phyloP scores from a whole-genome alignment of 106 monocot genomes.

The Dactylorhiza incarnata region DNA sequence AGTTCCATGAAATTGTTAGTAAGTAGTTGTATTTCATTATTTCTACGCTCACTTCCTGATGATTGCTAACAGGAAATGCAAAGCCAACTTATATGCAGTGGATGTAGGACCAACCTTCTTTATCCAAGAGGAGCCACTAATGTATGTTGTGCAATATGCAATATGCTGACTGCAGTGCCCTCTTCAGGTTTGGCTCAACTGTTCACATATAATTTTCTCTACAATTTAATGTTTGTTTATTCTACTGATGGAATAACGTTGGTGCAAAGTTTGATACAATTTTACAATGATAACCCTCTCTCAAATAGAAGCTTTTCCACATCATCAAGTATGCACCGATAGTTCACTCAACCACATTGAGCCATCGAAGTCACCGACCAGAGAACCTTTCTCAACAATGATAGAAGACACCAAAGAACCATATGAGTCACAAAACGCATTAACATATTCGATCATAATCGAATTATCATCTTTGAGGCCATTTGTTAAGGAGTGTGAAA shows the following conservation, averaged over 20 bases:
- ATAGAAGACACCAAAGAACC: too few relatives aligned
- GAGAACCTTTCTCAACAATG: too few relatives aligned
- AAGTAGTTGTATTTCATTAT: neutral
- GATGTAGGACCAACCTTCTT: conserved; percentile 57
- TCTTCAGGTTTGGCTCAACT: conserved; percentile 29
- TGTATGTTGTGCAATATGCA: conserved; percentile 69
- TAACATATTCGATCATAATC: too few relatives aligned
- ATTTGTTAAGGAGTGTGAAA: too few relatives aligned
- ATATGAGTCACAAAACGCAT: too few relatives aligned
- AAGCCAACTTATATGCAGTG: conserved; percentile 60
- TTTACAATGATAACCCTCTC: neutral
- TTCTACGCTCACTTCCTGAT: neutral
- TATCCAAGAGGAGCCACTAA: conserved; percentile 55
- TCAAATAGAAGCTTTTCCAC: too few relatives aligned
- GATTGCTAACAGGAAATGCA: conserved; percentile 32
- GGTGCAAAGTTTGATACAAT: neutral
- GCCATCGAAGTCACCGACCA: too few relatives aligned
- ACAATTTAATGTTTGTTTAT: neutral
- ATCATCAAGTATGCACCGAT: too few relatives aligned
- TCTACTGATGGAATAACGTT: neutral
- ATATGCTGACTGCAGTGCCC: conserved; percentile 33
- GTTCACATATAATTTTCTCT: neutral
- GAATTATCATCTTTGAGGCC: too few relatives aligned
- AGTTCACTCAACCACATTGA: too few relatives aligned
- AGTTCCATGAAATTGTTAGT: neutral